Base-by-base conservation (phyloP, 2,329 filamentous ascomycete species). In the Biscogniauxia marginata region DNA sequence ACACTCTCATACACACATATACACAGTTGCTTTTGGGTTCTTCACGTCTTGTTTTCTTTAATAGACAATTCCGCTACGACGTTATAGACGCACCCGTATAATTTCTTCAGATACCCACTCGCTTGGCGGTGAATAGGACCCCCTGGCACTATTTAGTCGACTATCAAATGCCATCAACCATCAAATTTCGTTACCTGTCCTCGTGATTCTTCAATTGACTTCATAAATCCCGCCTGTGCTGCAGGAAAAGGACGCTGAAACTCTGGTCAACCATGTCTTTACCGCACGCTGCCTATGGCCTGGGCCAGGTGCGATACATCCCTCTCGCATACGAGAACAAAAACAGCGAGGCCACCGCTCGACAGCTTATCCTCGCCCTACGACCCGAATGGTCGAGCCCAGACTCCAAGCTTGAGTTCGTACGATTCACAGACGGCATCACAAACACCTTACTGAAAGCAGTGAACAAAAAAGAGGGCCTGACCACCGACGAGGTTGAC, bases 401-500 rank as follows among this genome's bases (percentile, higher is more conserved):
- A 34, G 85, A 87, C 62, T 89, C 90, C 55, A 84, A 87, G 46
- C 82, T 99, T 66, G 87, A 95, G 68, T 91, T 98, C 70, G 82
- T 91, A 64, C 88, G 90, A 62, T 99, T 98, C 78, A 99, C 92
- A 43, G 95, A 99, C 69, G 95, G 95, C 70, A 99, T 98, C 76
- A 99, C 95, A 64, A 99, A 99, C 76, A 98, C 93, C 50, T 79
- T 93, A 49, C 80, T 92, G 61, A 93, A 93, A 73, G 86, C 87
- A n/a, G 76, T 89, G 69, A 90, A 91, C 71, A 83, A 80, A 63
- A 80, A 79, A 55, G 80, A 84, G 13, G 87, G 84, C 50, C 75
- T 83, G 60, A 84, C 85, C 23, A 75, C 85, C 56, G 79, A 86
- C 55, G 79, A 90, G 66, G 79, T 89, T 66, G 69, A 72, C 53